A percentile compares a stretch with the other conserved stretches of the same genome.
These are phyloP conservation scores for Pseudogymnoascus sp. DNA, from an alignment of 2,329 filamentous ascomycete species.

Conservation along the genomic window DNA sequence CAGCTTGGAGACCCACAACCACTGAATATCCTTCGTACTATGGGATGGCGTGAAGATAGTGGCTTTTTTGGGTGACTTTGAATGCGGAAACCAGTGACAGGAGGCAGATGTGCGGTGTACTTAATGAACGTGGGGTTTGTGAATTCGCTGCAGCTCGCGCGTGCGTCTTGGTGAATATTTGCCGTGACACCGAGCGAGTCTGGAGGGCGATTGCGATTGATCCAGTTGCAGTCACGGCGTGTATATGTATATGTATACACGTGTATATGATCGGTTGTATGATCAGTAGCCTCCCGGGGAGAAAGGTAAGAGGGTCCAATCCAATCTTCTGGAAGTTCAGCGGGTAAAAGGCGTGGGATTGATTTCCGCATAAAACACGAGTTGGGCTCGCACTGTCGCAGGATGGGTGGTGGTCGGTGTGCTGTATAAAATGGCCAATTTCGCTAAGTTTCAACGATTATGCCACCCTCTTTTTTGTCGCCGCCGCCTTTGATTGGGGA, in stretches of 20 bases:
- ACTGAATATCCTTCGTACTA: background rate
- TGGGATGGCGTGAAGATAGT: conserved; percentile 1
- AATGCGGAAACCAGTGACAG: background rate
- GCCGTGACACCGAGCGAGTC: background rate
- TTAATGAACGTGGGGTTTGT: background rate
- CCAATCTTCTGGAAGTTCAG: background rate
- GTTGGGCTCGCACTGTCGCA: background rate
- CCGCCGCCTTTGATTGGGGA: background rate
- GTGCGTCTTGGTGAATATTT: background rate
- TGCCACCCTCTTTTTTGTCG: background rate
- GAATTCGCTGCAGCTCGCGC: background rate
- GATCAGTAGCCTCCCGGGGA: background rate
- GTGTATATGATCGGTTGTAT: background rate
- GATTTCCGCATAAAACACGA: background rate
- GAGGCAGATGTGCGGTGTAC: background rate
- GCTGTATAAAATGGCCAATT: conserved; percentile 9
- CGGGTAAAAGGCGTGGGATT: background rate
- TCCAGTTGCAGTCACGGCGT: background rate
- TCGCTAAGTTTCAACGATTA: conserved; percentile 6
- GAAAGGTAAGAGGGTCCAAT: background rate
- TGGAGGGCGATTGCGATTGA: background rate
- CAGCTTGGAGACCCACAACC: background rate
- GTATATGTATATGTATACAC: background rate
- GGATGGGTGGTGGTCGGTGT: background rate
- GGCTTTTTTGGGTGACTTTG: background rate